Percentiles rank a stretch among this genome's conserved stretches.
Conservation (phyloP, 805 yeast genomes). For the Lipomyces anomalus region DNA sequence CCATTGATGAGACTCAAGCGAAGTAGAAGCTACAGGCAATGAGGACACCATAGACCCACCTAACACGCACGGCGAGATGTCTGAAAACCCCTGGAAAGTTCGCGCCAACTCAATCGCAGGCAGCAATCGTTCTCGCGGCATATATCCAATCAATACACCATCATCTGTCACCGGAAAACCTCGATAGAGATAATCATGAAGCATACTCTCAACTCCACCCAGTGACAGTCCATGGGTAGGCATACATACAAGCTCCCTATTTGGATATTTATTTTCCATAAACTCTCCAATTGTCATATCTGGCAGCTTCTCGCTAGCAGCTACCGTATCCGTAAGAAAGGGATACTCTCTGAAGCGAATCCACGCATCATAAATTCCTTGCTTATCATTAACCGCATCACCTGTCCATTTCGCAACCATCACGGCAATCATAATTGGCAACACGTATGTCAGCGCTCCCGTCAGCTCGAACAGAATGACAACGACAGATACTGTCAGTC, state of each 20-base stretch:
- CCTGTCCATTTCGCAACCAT: conserved; percentile 67
- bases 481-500: conserved; percentile 73
- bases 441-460: conserved; percentile 76
- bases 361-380: conserved; percentile 63
- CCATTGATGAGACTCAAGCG: too few relatives aligned
- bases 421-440: conserved; percentile 82
- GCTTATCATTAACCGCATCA: conserved; percentile 49
- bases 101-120: conserved; percentile 29
- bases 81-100: conserved; percentile 4
- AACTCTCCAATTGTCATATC: conserved; percentile 34
- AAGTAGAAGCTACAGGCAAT: background rate
- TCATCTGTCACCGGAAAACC: conserved; percentile 45
- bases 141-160: conserved; percentile 40
- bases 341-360: conserved; percentile 39
- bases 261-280: conserved; percentile 32
- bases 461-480: conserved; percentile 78
- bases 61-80: conserved; percentile 12
- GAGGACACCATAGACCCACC: conserved; percentile 9
- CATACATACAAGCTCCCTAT: conserved; percentile 32
- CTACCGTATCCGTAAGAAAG: conserved; percentile 39
- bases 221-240: conserved; percentile 33
- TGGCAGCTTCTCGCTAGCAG: conserved; percentile 40
- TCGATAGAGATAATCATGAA: conserved; percentile 25
- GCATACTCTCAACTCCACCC: conserved; percentile 27
- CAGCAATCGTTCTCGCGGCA: conserved; percentile 37